Base-by-base conservation (phyloP, 768 basidiomycete species). In the Amanita molliuscula region DNA sequence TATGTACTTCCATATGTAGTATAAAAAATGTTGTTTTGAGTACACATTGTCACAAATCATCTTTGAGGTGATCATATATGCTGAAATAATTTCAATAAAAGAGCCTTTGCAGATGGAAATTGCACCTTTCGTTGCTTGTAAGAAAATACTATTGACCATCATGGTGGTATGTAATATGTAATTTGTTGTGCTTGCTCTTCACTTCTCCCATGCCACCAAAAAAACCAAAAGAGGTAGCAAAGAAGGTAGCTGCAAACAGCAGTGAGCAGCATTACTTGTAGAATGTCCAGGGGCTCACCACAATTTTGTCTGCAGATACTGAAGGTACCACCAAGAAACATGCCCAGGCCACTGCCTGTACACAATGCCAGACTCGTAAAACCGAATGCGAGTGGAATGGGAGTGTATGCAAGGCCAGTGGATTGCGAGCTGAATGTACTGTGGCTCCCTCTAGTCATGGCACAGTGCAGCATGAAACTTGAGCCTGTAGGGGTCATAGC, bases 291-390 rank as follows among this genome's bases (percentile, higher is more conserved):
- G 15, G 36, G 20, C 48, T 40, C 25, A 38, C 16, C 36, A 38
- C 37, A 38, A 38, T 15, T 38, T 38, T 15, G n/a, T 6, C 37
- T 5, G 6, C n/a, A 15, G 18, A 6, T 44, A 44, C 42, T 4
- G 21, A 9, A 44, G 25, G 4, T 29, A 15, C 33, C 9, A 20
- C n/a, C 20, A 41, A 38, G 38, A 23, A 25, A 23, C 10, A 38
- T n/a, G n/a, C n/a, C n/a, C n/a, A n/a, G n/a, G n/a, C n/a, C n/a
- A n/a, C n/a, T 21, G 48, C 48, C 28, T 50, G 48, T 33, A 40
- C 18, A 9, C 23, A 38, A 16, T 50, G 48, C 23, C 44, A 31
- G 40, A 25, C 18, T 37, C 38, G 35, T 26, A 50, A 50, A 50
- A 18, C 28, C 16, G 21, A 26, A 50, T 50, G 48, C 23, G 48